Evolutionary conservation across 257 asterid genomes (phyloP).

Genomic region (Jaltomata sinuosa): DNA sequence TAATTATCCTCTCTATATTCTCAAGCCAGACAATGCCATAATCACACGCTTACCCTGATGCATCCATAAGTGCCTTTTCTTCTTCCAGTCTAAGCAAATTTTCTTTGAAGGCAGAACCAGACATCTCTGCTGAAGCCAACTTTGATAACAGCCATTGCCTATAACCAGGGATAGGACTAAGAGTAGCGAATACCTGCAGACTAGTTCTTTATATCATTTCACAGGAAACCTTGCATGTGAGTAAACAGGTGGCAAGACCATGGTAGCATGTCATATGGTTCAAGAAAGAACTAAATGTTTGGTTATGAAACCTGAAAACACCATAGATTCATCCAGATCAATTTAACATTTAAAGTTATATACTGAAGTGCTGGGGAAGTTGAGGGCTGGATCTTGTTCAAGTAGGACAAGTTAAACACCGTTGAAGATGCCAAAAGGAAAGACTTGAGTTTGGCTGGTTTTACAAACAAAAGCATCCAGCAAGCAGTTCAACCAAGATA

Average conservation of each 20-base stretch:
- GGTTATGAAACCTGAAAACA: neutral
- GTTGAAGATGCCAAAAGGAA: neutral
- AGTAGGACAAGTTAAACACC: neutral
- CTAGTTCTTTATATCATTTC: constrained; percentile 12
- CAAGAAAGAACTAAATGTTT: neutral
- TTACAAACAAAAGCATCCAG: neutral
- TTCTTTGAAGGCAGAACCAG: constrained; percentile 64
- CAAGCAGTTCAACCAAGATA: neutral
- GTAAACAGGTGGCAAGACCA: neutral
- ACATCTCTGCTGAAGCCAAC: constrained; percentile 59
- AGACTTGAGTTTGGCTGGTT: neutral
- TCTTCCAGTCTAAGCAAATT: constrained; percentile 71
- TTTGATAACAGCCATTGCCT: constrained; percentile 84
- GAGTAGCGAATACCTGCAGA: constrained; percentile 91
- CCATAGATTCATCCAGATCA: neutral
- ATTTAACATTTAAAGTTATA: neutral
- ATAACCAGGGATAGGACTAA: constrained; percentile 94
- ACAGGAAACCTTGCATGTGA: neutral
- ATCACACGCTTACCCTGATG: constrained; percentile 43
- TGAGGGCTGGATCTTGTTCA: neutral
- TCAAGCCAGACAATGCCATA: constrained; percentile 6
- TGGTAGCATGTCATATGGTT: neutral
- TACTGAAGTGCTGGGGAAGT: neutral
- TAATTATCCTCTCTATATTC: neutral
- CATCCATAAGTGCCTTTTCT: constrained; percentile 57